Percentiles rank a stretch among this genome's conserved stretches.
These are phyloP conservation scores for Calonectria multiphialidica DNA, from an alignment of 2,329 filamentous ascomycete genomes.

Conservation along the genomic window DNA sequence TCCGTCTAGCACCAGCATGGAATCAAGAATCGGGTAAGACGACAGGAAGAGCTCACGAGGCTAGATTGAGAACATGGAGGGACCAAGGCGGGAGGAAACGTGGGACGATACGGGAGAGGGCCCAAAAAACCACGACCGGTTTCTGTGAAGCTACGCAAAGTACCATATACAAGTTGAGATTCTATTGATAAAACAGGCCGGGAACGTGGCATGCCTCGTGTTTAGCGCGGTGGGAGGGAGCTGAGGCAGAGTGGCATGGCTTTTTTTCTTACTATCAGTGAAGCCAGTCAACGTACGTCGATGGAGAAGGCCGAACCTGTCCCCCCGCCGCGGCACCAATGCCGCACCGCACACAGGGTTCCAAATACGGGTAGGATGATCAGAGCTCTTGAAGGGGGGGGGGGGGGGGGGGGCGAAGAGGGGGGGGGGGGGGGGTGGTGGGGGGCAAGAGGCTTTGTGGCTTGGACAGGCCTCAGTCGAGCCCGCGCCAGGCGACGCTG, in stretches of 20 bases:
- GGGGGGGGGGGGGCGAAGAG: too few species aligned
- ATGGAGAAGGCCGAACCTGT: not conserved
- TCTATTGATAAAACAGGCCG: conserved; percentile 15
- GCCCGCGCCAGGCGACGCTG: conserved; percentile 22
- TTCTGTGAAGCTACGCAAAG: not conserved
- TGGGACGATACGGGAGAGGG: conserved; percentile 17
- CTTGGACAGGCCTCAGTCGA: conserved; percentile 32
- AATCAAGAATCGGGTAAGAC: not conserved
- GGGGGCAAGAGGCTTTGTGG: conserved; percentile 21
- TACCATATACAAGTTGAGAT: conserved; percentile 11
- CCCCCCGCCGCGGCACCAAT: not conserved
- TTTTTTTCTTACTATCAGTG: not conserved
- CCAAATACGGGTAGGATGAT: conserved; percentile 30
- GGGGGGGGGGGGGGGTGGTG: too few species aligned
- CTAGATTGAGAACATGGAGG: conserved; percentile 4
- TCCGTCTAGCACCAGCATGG: not conserved
- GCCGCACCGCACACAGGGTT: not conserved
- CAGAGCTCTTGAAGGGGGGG: conserved; percentile 20
- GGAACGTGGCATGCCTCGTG: conserved; percentile 6
- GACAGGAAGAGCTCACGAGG: not conserved
- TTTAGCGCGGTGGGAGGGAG: conserved; percentile 7
- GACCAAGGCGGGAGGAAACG: not conserved
- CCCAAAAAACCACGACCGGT: not conserved
- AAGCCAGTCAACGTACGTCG: not conserved
- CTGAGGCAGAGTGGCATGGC: not conserved